Evolutionary conservation across 2,329 filamentous ascomycete genomes (phyloP), one percentile per base, ranked within the genome.

Genomic region (Lizonia empirigonia): DNA sequence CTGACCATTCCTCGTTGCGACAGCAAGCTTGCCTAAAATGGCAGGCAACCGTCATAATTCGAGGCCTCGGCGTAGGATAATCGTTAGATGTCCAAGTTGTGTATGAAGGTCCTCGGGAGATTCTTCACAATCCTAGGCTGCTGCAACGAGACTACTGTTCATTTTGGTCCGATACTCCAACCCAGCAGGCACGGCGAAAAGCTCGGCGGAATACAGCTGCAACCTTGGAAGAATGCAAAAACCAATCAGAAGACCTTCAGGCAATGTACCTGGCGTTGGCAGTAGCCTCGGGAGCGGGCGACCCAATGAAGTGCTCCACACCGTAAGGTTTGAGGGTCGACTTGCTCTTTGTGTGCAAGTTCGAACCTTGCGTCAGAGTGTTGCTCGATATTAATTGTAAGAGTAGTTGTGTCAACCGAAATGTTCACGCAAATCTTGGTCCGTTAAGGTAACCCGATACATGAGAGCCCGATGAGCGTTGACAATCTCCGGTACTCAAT

Each of bases 261-360:
- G 32, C 42, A 33, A 42, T 27, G 49, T 47, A 47, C 49, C 42
- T 47, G 49, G 33, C 42, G 41, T 42, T 42, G 32, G 37, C 33
- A 42, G 42, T 52, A 47, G 49, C 42, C 42, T 52, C 42, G 49
- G 42, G 49, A 47, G 33, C 44, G 49, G 38, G 42, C 39, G 30
- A 53, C 29, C 50, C 50, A 44, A 49, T 48, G 22, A 30, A 44
- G 4, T 16, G 15, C 35, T 48, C 50, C 44, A 48, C 38, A 44
- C 23, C 7, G 29, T 35, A 41, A 24, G 39, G 24, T 55, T 53
- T 37, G 29, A 33, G 57, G 59, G 26, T 59, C 41, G 12, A 49
- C 20, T 50, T 60, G 37, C 55, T 55, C 8, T 7, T 49, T 60
- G n/a, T 10, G 49, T 55, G 27, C 36, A 59, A 60, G 59, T 29